phyloP scores from a whole-genome alignment of 2,329 filamentous ascomycete species.

The Teratosphaeriaceae sp. region DNA sequence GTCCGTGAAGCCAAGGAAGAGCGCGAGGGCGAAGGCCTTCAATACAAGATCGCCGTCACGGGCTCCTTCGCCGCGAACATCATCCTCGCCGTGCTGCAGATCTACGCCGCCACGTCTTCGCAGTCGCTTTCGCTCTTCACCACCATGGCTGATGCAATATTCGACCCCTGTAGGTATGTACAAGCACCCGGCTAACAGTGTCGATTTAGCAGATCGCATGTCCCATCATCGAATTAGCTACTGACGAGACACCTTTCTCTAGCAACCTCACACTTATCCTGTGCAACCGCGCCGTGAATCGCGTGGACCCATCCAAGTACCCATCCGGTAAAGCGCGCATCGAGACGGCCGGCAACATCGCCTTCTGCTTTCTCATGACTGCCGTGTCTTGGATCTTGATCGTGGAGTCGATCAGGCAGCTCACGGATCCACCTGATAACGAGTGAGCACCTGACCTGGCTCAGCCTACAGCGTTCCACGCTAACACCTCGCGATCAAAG shows the following conservation, averaged over 20 bases:
- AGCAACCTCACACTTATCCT: slow-evolving; percentile 84
- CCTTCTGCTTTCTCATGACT: slow-evolving; percentile 95
- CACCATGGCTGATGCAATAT: slow-evolving; percentile 92
- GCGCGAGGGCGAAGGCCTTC: slow-evolving; percentile 72
- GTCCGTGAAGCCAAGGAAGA: slow-evolving; percentile 72
- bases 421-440: slow-evolving; percentile 47
- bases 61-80: slow-evolving; percentile 74
- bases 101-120: slow-evolving; percentile 82
- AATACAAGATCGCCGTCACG: slow-evolving; percentile 61
- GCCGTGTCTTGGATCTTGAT: slow-evolving; percentile 88
- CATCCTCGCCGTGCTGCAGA: slow-evolving; percentile 68
- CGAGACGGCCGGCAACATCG: slow-evolving; percentile 92
- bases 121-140: slow-evolving; percentile 94
- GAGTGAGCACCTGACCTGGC: neutral
- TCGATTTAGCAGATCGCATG: neutral
- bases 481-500: slow-evolving; percentile 17
- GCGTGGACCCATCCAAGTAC: slow-evolving; percentile 78
- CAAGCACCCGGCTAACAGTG: neutral
- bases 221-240: neutral
- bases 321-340: slow-evolving; percentile 90
- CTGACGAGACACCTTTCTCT: slow-evolving; percentile 39
- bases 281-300: slow-evolving; percentile 78
- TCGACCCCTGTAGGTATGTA: slow-evolving; percentile 54
- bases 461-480: neutral
- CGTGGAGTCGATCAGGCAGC: slow-evolving; percentile 71